Percentiles rank a stretch among this genome's conserved stretches.
These are phyloP conservation scores for Punctularia strigosozonata DNA, from an alignment of 768 basidiomycete species.

Conservation along the genomic window DNA sequence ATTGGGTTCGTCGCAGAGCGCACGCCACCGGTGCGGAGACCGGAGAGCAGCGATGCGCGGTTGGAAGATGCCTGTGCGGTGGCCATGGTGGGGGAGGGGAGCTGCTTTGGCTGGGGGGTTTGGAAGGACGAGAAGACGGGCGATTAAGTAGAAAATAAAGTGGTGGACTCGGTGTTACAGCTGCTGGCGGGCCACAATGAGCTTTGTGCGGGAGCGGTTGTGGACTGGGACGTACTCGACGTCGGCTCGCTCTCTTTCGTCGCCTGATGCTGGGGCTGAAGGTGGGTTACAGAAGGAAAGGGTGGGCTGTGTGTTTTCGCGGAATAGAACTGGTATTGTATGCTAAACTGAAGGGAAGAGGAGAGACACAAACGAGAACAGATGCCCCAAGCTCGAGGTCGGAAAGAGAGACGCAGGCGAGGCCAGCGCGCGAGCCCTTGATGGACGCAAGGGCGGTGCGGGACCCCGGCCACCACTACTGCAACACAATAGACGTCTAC, in stretches of 20 bases:
- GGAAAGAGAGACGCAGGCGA: constrained; percentile 13
- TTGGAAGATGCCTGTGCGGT: constrained; percentile 30
- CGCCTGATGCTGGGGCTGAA: too few species aligned
- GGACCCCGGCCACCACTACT: constrained; percentile 1
- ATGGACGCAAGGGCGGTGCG: not conserved
- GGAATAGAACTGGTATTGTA: too few species aligned
- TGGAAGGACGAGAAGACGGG: constrained; percentile 20
- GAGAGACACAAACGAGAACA: constrained; percentile 12
- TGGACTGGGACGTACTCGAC: too few species aligned
- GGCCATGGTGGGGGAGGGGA: constrained; percentile 23
- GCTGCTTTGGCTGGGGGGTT: constrained; percentile 6
- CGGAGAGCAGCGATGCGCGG: constrained; percentile 78
- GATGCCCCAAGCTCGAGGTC: constrained; percentile 23
- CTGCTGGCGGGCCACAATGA: too few species aligned
- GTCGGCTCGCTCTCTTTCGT: too few species aligned
- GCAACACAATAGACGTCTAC: not conserved
- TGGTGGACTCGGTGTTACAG: too few species aligned
- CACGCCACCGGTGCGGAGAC: constrained; percentile 84
- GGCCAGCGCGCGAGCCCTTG: not conserved
- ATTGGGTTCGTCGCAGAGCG: constrained; percentile 48
- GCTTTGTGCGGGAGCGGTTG: too few species aligned
- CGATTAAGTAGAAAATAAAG: constrained; percentile 11
- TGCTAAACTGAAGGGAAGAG: constrained; percentile 6
- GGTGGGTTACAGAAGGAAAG: too few species aligned
- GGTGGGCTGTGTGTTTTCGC: too few species aligned